Conservation (phyloP, 495 filamentous ascomycete genomes). For the Hyaloscypha finlandica region DNA sequence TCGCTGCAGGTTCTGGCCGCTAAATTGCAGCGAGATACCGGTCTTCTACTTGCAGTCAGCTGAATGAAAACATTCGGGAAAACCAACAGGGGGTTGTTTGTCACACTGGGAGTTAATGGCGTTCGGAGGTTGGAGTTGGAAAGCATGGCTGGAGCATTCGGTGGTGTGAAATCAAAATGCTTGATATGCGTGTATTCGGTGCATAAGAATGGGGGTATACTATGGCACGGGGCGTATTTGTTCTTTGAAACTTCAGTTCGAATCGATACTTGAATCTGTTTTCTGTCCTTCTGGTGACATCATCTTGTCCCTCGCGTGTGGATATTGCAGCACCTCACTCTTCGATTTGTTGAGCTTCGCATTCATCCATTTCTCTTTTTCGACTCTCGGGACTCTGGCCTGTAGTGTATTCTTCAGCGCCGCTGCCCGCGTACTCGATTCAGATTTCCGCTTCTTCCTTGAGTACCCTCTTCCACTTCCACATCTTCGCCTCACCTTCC, state of each 20-base stretch:
- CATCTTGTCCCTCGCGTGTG: too few species aligned
- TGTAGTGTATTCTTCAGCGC: too few species aligned
- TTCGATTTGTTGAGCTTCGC: too few species aligned
- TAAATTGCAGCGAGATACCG: slow-evolving; percentile 58
- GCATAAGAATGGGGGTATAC: not conserved
- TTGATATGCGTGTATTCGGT: not conserved
- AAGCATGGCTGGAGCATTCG: not conserved
- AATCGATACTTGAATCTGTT: not conserved
- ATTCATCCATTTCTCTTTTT: too few species aligned
- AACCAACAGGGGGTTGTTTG: not conserved
- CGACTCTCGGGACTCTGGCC: too few species aligned
- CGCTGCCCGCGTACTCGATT: too few species aligned
- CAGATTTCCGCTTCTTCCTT: too few species aligned
- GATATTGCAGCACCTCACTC: too few species aligned
- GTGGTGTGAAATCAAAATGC: not conserved
- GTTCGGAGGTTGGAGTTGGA: not conserved
- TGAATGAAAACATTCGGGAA: not conserved
- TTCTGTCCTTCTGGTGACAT: too few species aligned
- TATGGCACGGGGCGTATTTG: not conserved
- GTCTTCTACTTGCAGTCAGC: slow-evolving; percentile 25
- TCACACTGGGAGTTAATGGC: not conserved
- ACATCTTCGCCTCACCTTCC: too few species aligned
- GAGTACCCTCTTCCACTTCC: too few species aligned
- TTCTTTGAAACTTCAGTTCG: not conserved
- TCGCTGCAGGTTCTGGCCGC: slow-evolving; percentile 61